Evolutionary conservation across 2,329 filamentous ascomycete genomes (phyloP), one percentile per base, ranked within the genome.

Genomic region (Alternaria gaisen): DNA sequence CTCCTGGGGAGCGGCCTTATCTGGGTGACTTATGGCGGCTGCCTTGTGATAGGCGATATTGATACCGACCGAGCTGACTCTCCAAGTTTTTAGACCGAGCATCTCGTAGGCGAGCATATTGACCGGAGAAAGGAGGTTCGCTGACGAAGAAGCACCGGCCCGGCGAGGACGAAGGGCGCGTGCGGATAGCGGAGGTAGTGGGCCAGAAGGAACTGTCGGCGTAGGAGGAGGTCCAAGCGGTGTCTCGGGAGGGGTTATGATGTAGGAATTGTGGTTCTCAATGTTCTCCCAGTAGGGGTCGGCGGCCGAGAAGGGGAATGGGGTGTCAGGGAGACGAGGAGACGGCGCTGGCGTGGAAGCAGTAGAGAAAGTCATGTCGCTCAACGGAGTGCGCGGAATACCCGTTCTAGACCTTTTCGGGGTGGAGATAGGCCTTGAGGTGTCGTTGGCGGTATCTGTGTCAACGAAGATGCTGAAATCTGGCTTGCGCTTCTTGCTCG

Each of bases 21-120:
- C 73, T 0, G 73, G 73, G 22, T 75, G 73, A n/a, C 51, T 46
- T 10, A 42, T 53, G 2, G 66, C 32, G 0, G 68, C 67, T 2
- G 61, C 55, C 22, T 53, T 64, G 28, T 56, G 61, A 50, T 70
- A 73, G 3, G 73, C 70, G 1, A 38, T 30, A 11, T 51, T 60
- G 58, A 75, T 71, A 36, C 61, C 53, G 5, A 61, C 47, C 2
- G 44, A 28, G 10, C 43, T 61, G 5, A 47, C 68, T 8, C 52
- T 56, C 67, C 65, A 71, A 18, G 64, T 41, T 1, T 52, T 20
- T 2, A 75, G 20, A 10, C 63, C 61, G 1, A 75, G 53, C 32
- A 67, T 41, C 7, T 54, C 46, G 55, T 75, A 75, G 22, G 73
- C 40, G 0, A 58, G 48, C 60, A 63, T 67, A 50, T 65, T 61